Conservation (phyloP, 1,139 yeast genomes). For the Zygosaccharomyces pseudobailii region DNA sequence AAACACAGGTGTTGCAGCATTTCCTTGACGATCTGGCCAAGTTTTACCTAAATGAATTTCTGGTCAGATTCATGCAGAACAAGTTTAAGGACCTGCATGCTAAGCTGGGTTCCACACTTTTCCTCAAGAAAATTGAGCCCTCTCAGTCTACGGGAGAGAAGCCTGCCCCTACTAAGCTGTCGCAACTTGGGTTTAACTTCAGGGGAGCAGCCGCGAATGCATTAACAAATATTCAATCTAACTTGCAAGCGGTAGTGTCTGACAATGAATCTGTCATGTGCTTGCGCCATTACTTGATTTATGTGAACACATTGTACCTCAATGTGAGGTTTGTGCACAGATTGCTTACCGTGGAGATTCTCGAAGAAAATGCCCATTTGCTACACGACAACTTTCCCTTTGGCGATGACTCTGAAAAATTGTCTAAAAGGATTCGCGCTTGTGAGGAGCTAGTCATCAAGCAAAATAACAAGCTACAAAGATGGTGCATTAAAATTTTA, state of each 20-base stretch:
- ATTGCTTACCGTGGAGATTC: constrained; percentile 27
- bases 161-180: constrained; percentile 16
- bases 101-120: constrained; percentile 19
- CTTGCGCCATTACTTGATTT: constrained; percentile 31
- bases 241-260: constrained; percentile 31
- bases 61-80: constrained; percentile 29
- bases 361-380: constrained; percentile 32
- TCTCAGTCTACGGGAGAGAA: constrained; percentile 9
- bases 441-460: constrained; percentile 19
- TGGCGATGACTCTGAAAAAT: constrained; percentile 46
- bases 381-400: constrained; percentile 49
- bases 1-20: constrained; percentile 20
- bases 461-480: constrained; percentile 26
- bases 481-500: constrained; percentile 29
- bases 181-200: constrained; percentile 29
- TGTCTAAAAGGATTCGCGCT: constrained; percentile 39
- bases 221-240: constrained; percentile 32
- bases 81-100: constrained; percentile 27
- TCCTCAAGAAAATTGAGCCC: constrained; percentile 19
- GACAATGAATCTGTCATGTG: constrained; percentile 27
- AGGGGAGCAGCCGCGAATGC: constrained; percentile 32
- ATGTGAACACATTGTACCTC: constrained; percentile 29
- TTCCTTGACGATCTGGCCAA: constrained; percentile 26
- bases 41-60: constrained; percentile 31
- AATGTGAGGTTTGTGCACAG: constrained; percentile 20